Percentiles rank a stretch among this genome's conserved stretches.
These are phyloP conservation scores for Arthroderma uncinatum DNA, from an alignment of 2,329 filamentous ascomycete genomes.

Conservation along the genomic window DNA sequence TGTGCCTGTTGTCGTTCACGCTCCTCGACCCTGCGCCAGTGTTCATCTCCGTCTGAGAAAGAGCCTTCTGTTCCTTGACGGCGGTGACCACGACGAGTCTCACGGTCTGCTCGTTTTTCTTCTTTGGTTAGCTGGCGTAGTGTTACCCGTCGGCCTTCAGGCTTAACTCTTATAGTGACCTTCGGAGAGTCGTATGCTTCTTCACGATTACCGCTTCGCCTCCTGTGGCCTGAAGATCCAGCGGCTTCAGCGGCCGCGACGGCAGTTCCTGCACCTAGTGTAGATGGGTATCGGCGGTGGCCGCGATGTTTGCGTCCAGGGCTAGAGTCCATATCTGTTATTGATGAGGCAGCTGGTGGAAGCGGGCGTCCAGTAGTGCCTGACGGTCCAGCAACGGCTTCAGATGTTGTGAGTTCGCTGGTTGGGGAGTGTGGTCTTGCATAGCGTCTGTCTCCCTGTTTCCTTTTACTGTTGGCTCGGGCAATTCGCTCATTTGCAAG, in stretches of 20 bases:
- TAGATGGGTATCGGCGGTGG: conserved; percentile 16
- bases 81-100: conserved; percentile 42
- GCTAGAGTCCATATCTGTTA: conserved; percentile 1
- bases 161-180: conserved; percentile 53
- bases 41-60: conserved; percentile 31
- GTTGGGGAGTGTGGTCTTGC: conserved; percentile 16
- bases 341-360: conserved; percentile 12
- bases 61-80: conserved; percentile 34
- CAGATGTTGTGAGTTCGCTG: conserved; percentile 10
- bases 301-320: conserved; percentile 11
- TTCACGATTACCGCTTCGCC: conserved; percentile 28
- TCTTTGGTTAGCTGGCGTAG: conserved; percentile 50
- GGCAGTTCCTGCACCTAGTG: conserved; percentile 25
- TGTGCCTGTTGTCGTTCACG: conserved; percentile 35
- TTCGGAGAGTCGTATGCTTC: conserved; percentile 44
- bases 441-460: conserved; percentile 52
- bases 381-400: background rate
- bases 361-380: conserved; percentile 19
- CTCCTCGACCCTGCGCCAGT: conserved; percentile 41
- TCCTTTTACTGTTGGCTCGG: conserved; percentile 46
- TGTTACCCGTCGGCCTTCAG: conserved; percentile 54
- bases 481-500: conserved; percentile 43
- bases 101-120: conserved; percentile 50
- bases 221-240: conserved; percentile 22
- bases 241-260: conserved; percentile 22